Evolutionary conservation across 2,329 filamentous ascomycete species (phyloP).

Genomic region (Chaetomiaceae sp.): DNA sequence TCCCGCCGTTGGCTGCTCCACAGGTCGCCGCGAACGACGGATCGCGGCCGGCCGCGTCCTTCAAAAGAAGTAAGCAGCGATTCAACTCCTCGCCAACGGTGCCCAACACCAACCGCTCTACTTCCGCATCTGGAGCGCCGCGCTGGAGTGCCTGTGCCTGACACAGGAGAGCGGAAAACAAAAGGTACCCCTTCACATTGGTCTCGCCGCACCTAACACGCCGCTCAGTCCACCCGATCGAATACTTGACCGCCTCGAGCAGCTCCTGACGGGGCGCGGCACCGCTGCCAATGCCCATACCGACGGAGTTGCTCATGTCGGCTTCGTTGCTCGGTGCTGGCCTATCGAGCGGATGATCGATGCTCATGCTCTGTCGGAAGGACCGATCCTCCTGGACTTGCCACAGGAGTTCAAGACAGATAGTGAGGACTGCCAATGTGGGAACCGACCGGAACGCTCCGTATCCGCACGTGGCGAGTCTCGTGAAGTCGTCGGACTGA

Average conservation of each 20-base stretch:
- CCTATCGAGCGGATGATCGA: conserved; percentile 24
- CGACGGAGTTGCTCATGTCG: conserved; percentile 16
- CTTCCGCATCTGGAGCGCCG: conserved; percentile 26
- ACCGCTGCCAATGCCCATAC: conserved; percentile 24
- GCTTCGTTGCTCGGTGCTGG: conserved; percentile 25
- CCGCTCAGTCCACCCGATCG: conserved; percentile 38
- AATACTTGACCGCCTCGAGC: conserved; percentile 41
- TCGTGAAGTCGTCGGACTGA: conserved; percentile 33
- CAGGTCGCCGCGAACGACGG: not conserved
- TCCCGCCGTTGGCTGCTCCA: conserved; percentile 6
- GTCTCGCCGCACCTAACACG: conserved; percentile 48
- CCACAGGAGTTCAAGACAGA: conserved; percentile 45
- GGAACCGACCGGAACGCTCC: conserved; percentile 42
- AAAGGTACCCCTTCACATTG: conserved; percentile 50
- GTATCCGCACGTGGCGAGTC: conserved; percentile 38
- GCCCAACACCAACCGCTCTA: conserved; percentile 32
- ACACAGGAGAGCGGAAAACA: conserved; percentile 37
- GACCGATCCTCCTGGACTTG: conserved; percentile 40
- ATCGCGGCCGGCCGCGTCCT: conserved; percentile 31
- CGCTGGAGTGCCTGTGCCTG: conserved; percentile 35
- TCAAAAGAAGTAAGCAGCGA: conserved; percentile 33
- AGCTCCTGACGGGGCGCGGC: conserved; percentile 40
- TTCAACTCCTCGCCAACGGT: conserved; percentile 27
- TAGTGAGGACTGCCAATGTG: conserved; percentile 38
- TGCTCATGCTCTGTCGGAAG: conserved; percentile 24